A percentile compares a stretch with the other conserved stretches of the same genome.
These are phyloP conservation scores for Vitis amurensis DNA, from an alignment of 164 flowering plant species.

Conservation along the genomic window DNA sequence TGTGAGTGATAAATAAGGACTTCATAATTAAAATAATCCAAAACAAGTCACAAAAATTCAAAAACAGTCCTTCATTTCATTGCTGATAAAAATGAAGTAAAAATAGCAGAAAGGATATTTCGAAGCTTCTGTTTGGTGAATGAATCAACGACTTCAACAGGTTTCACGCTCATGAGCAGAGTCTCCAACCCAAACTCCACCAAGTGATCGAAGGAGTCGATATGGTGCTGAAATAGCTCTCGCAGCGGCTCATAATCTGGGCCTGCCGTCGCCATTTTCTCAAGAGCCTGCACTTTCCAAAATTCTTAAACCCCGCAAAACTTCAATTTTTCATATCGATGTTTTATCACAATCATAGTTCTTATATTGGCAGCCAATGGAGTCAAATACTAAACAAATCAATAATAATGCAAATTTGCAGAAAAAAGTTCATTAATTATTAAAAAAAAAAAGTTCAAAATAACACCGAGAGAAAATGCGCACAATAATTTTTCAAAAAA, in stretches of 20 bases:
- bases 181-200: slow-evolving; percentile 51
- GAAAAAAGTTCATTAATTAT: no score
- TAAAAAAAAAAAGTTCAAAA: no score
- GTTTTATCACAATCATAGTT: no score
- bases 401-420: no score
- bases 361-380: no score
- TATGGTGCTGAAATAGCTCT: slow-evolving; percentile 69
- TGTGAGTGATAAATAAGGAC: not conserved
- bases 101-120: slow-evolving; percentile 65
- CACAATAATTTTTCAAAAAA: no score
- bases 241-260: slow-evolving; percentile 36
- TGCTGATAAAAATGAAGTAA: not conserved
- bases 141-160: slow-evolving; percentile 47
- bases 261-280: not conserved
- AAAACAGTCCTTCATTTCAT: not conserved
- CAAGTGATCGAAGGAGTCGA: slow-evolving; percentile 75
- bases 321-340: no score
- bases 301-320: not conserved
- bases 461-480: no score
- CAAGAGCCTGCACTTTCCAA: slow-evolving; percentile 6
- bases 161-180: slow-evolving; percentile 43
- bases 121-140: slow-evolving; percentile 35
- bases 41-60: not conserved
- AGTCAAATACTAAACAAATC: no score
- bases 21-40: not conserved